Evolutionary conservation across 768 basidiomycete genomes (phyloP), one percentile per base, ranked within the genome.

Genomic region (Boletus huronensis): DNA sequence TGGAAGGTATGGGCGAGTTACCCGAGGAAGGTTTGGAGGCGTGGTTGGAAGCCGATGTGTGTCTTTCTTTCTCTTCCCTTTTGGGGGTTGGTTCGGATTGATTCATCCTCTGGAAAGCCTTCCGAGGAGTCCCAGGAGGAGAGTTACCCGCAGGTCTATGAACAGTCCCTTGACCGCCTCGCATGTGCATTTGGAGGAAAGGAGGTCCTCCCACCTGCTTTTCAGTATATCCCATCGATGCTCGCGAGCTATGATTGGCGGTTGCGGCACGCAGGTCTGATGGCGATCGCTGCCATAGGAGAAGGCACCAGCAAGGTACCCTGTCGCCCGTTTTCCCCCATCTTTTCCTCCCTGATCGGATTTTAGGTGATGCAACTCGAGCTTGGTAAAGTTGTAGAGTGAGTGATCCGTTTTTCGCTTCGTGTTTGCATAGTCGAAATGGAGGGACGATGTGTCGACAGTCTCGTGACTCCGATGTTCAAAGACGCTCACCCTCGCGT

Each of bases 261-360:
- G 49, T 79, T 84, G 26, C 77, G 92, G 28, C 91, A 95, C 62
- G 91, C 90, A 0, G 93, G 88, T 11, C 72, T 95, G 25, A 90
- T 93, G 82, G 90, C 90, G 0, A 87, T 96, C 53, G 90, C 90
- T 0, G 82, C 87, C 0, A 86, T 94, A 48, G 90, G 84, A 0
- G 93, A 94, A 70, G 93, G 93, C 2, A 90, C 89, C 0, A 83
- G 80, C 35, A 86, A 84, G 74, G 83, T 85, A 42, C 23, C 59
- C 16, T 38, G 10, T 23, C 8, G 11, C 10, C 5, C 50, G 10
- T 16, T 16, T 19, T 16, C 26, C 14, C 25, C 11, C 21, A 6
- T 42, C 34, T n/a, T 36, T 45, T 34, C 40, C 28, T 31, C 45
- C 32, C 31, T 19, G 50, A 6, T 13, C 17, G 19, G 43, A 31